Evolutionary conservation across 176 grass and related monocot species (phyloP), one percentile per base, ranked within the genome.

Genomic region (Oropetium thomaeum): DNA sequence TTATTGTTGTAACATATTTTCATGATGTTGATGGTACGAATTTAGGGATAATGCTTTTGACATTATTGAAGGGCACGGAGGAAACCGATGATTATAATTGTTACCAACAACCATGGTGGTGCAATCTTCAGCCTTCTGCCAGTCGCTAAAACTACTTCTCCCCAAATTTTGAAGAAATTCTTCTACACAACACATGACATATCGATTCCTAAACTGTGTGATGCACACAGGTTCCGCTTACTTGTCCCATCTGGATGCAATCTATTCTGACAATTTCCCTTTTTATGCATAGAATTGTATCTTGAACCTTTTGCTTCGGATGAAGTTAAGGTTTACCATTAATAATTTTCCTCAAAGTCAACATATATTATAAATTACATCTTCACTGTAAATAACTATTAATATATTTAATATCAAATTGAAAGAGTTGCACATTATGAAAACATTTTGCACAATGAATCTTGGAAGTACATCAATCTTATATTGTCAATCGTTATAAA

Each of bases 41-140:
- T 78, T 83, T 76, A 66, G 12, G 62, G 54, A 71, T 57, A 81
- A 44, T 78, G 39, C 60, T 70, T n/a, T 77, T 70, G 35, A 55
- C 77, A 65, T 82, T 89, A 65, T 52, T 93, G 79, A 83, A 97
- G 94, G 80, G 28, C 23, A 28, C 75, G 17, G 62, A 87, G 90
- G 81, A 91, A 97, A 74, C 88, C 94, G 58, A 85, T 97, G 69
- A 97, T 81, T 40, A 62, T 93, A 75, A 73, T 97, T 80, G 90
- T 93, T 68, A 86, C 87, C 62, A 97, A 97, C 79, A 97, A 97
- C 48, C 94, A 97, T 89, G 94, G 94, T 22, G 94, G 94, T 83
- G 94, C 90, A 74, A 97, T 97, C 76, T 97, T 97, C 76, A 93
- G 94, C 71, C 88, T 97, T 89, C 78, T 97, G 59, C 94, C 94